phyloP scores from a whole-genome alignment of 169 alveolate species.

The Eimeria acervulina region DNA sequence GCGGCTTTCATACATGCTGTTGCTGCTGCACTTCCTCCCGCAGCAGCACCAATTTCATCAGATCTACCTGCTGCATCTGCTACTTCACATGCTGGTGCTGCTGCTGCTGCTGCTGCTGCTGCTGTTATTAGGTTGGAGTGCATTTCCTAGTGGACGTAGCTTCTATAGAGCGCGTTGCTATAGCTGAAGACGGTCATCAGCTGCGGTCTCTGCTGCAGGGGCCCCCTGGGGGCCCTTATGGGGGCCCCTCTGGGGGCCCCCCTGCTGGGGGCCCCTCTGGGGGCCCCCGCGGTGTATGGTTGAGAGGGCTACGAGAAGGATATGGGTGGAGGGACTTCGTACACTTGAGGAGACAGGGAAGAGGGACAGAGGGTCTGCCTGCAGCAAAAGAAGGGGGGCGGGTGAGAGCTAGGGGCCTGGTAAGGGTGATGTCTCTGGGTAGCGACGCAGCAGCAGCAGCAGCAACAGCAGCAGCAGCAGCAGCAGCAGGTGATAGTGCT shows the following conservation, averaged over 20 bases:
- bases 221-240: too few species aligned
- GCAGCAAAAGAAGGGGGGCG: not conserved
- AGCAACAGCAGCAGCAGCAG: not conserved
- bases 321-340: not conserved
- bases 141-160: conserved; percentile 28
- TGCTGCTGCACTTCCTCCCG: conserved; percentile 23
- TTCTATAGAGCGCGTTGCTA: conserved; percentile 17
- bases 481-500: too few species aligned
- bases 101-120: conserved; percentile 58
- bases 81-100: conserved; percentile 34
- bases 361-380: conserved; percentile 27
- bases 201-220: conserved; percentile 12
- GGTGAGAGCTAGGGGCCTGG: not conserved
- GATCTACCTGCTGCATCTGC: not conserved
- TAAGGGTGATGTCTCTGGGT: not conserved
- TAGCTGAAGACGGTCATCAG: conserved; percentile 5
- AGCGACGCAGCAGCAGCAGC: conserved; percentile 9
- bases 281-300: not conserved
- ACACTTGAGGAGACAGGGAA: conserved; percentile 21
- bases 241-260: conserved; percentile 12
- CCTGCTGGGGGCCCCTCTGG: not conserved
- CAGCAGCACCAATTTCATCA: not conserved
- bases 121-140: conserved; percentile 36
- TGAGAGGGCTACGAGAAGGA: conserved; percentile 23
- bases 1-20: not conserved